phyloP scores from a whole-genome alignment of 192 early-diverging fungal genomes.

The Kappamyces sp. region DNA sequence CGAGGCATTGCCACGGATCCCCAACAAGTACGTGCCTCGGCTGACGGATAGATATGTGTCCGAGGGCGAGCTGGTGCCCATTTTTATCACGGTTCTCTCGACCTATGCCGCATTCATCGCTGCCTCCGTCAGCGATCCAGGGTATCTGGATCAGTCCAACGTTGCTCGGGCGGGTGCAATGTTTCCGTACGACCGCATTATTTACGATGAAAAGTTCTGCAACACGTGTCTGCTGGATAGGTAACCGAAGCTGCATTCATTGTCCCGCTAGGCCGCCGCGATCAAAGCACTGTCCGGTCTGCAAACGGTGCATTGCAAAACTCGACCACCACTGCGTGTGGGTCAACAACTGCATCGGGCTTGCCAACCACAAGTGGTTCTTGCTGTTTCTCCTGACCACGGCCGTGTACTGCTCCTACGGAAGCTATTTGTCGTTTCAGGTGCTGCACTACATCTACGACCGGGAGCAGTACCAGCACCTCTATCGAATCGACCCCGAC shows the following conservation, averaged over 20 bases:
- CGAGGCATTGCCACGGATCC: background rate
- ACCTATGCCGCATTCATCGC: too few relatives aligned
- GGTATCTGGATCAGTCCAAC: conserved; percentile 14
- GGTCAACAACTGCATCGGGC: conserved; percentile 20
- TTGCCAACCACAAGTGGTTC: conserved; percentile 23
- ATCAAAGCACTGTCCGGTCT: conserved; percentile 28
- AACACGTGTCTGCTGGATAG: conserved; percentile 19
- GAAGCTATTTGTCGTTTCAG: conserved; percentile 17
- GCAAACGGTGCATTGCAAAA: conserved; percentile 22
- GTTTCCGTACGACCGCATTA: conserved; percentile 25
- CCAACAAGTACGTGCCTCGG: conserved; percentile 5
- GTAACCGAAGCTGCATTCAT: conserved; percentile 7
- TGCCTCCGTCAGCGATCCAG: conserved; percentile 10
- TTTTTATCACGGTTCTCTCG: too few relatives aligned
- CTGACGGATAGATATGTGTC: background rate
- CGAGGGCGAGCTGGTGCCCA: too few relatives aligned
- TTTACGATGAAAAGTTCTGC: conserved; percentile 18
- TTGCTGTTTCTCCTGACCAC: conserved; percentile 23
- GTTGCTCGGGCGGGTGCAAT: conserved; percentile 5
- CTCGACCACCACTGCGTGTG: conserved; percentile 35
- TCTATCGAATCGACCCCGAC: background rate
- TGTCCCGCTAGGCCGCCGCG: conserved; percentile 30
- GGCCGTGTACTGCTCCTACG: conserved; percentile 18
- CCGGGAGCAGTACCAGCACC: background rate
- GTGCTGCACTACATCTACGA: conserved; percentile 11